A percentile compares a stretch with the other conserved stretches of the same genome.
phyloP scores from a whole-genome alignment of 148 eudicot species.

The Bassia scoparia region DNA sequence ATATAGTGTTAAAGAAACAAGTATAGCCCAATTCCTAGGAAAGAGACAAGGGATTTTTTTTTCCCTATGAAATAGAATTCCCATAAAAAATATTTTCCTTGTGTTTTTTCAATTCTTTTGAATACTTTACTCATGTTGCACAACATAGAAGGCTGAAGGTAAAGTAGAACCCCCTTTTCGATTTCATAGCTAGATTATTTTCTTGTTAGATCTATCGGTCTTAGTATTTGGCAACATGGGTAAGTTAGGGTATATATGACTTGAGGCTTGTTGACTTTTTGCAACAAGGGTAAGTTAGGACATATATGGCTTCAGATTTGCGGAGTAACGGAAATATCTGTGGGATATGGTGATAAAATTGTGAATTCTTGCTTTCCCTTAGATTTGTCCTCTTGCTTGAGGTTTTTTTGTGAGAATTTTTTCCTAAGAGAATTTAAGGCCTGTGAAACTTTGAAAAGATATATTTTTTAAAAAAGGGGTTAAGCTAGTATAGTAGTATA shows the following conservation, averaged over 20 bases:
- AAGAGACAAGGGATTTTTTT: too few species aligned
- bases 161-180: not conserved
- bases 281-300: too few species aligned
- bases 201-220: not conserved
- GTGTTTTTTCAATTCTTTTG: too few species aligned
- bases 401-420: too few species aligned
- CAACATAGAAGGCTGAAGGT: not conserved
- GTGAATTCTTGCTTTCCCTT: not conserved
- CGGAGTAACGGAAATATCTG: not conserved
- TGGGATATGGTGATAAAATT: not conserved
- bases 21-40: too few species aligned
- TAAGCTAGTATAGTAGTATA: not conserved
- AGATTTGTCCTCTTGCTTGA: not conserved
- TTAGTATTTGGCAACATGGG: not conserved
- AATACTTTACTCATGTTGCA: not conserved
- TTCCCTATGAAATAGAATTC: too few species aligned
- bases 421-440: not conserved
- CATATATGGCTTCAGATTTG: too few species aligned
- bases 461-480: not conserved
- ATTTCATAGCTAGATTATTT: too few species aligned
- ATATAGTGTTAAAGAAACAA: too few species aligned
- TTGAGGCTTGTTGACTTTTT: too few species aligned
- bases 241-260: not conserved
- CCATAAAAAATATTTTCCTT: too few species aligned
- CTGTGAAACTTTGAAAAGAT: not conserved